phyloP scores from a whole-genome alignment of 352 stramenopile genomes.

The Phytophthora hibernalis region DNA sequence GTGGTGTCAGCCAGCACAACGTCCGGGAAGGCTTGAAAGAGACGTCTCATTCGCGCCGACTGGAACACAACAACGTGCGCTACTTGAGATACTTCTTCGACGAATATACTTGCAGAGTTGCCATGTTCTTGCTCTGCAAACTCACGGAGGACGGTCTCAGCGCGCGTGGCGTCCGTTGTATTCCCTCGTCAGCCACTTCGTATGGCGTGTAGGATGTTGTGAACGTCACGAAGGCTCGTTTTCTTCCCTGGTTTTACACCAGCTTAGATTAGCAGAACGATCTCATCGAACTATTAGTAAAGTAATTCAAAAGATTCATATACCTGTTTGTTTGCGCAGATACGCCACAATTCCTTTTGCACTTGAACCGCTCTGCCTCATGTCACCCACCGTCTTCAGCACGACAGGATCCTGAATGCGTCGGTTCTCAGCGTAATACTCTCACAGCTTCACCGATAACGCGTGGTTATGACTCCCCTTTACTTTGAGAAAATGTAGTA shows the following conservation, averaged over 20 bases:
- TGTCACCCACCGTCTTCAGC: not conserved
- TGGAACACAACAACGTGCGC: constrained; percentile 12
- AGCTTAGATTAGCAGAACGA: too few relatives aligned
- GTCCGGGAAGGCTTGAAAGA: constrained; percentile 15
- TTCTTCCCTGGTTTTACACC: constrained; percentile 5
- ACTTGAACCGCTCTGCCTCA: constrained; percentile 4
- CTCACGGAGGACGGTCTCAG: constrained; percentile 2
- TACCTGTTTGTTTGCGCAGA: constrained; percentile 7
- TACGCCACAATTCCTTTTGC: constrained; percentile 10
- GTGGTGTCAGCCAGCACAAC: constrained; percentile 12
- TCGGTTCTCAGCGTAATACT: constrained; percentile 16
- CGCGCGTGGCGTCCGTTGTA: not conserved
- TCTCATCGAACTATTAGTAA: too few relatives aligned
- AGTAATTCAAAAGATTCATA: not conserved
- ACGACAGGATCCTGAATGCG: not conserved
- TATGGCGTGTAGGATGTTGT: constrained; percentile 11
- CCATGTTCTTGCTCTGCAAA: constrained; percentile 3
- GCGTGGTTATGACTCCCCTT: constrained; percentile 15
- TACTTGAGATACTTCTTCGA: not conserved
- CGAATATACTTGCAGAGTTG: constrained; percentile 3
- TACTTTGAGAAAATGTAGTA: constrained; percentile 3
- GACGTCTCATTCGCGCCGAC: constrained; percentile 7
- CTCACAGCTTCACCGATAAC: not conserved
- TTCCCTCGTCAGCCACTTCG: not conserved
- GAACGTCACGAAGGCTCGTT: constrained; percentile 1